Percentiles rank a stretch among this genome's conserved stretches.
phyloP scores from a whole-genome alignment of 2,329 filamentous ascomycete species.

The Clarireedia monteithiana region DNA sequence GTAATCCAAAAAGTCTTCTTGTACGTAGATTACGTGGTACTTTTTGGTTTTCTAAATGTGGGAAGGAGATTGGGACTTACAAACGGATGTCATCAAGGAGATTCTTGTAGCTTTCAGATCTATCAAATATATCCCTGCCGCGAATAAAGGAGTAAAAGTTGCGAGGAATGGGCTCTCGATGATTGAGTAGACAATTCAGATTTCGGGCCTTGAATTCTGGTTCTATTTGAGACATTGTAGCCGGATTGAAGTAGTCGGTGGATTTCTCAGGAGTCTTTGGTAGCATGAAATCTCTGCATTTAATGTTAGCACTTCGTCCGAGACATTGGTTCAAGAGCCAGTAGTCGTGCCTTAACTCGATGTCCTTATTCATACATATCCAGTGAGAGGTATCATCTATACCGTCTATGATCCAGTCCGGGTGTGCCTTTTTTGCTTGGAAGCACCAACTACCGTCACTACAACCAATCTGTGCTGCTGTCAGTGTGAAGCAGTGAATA shows the following conservation, averaged over 20 bases:
- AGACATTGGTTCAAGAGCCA: neutral
- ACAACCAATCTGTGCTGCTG: slow-evolving; percentile 18
- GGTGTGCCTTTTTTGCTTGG: slow-evolving; percentile 20
- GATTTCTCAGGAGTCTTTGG: neutral
- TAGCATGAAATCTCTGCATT: slow-evolving; percentile 22
- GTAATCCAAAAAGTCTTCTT: too few relatives aligned
- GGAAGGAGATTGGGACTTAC: slow-evolving; percentile 11
- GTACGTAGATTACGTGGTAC: too few relatives aligned
- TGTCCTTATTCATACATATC: slow-evolving; percentile 15
- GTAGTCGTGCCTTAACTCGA: slow-evolving; percentile 12
- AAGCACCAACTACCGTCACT: slow-evolving; percentile 26
- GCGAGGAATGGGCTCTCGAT: slow-evolving; percentile 20
- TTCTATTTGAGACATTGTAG: slow-evolving; percentile 13
- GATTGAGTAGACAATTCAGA: slow-evolving; percentile 20
- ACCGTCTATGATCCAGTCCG: slow-evolving; percentile 27
- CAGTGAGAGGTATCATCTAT: slow-evolving; percentile 27
- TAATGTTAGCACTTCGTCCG: neutral
- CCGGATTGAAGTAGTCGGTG: slow-evolving; percentile 21
- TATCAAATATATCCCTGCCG: slow-evolving; percentile 25
- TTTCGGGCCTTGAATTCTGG: slow-evolving; percentile 26
- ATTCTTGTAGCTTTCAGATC: slow-evolving; percentile 23
- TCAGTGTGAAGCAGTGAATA: neutral
- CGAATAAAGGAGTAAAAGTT: slow-evolving; percentile 25
- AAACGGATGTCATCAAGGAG: slow-evolving; percentile 26
- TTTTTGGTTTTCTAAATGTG: too few relatives aligned